phyloP scores from a whole-genome alignment of 176 grass and related monocot genomes.

The Zea mays region Zm-B73-REFERENCE-NAM-5.0 NC_050099.1:248207001-248207500 shows the following conservation, averaged over 20 bases:
- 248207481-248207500: slow-evolving; percentile 15
- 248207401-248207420: slow-evolving; percentile 74
- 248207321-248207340: slow-evolving; percentile 70
- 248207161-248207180: slow-evolving; percentile 67
- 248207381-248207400: slow-evolving; percentile 74
- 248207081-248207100: slow-evolving; percentile 16
- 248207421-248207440: slow-evolving; percentile 95
- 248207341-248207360: slow-evolving; percentile 54
- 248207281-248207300: slow-evolving; percentile 93
- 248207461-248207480: slow-evolving; percentile 7
- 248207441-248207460: slow-evolving; percentile 27
- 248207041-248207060: slow-evolving; percentile 9
- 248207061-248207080: neutral
- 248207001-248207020: slow-evolving; percentile 35
- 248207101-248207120: slow-evolving; percentile 13
- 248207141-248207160: slow-evolving; percentile 77
- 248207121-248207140: slow-evolving; percentile 88
- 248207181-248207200: slow-evolving; percentile 74
- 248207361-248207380: slow-evolving; percentile 94
- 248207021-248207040: slow-evolving; percentile 7
- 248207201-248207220: slow-evolving; percentile 68
- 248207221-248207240: slow-evolving; percentile 61
- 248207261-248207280: slow-evolving; percentile 90
- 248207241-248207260: slow-evolving; percentile 51
- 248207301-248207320: slow-evolving; percentile 97